Evolutionary conservation across 345 rosid genomes (phyloP), one percentile per base, ranked within the genome.

Genomic region (Syzygium aqueum): DNA sequence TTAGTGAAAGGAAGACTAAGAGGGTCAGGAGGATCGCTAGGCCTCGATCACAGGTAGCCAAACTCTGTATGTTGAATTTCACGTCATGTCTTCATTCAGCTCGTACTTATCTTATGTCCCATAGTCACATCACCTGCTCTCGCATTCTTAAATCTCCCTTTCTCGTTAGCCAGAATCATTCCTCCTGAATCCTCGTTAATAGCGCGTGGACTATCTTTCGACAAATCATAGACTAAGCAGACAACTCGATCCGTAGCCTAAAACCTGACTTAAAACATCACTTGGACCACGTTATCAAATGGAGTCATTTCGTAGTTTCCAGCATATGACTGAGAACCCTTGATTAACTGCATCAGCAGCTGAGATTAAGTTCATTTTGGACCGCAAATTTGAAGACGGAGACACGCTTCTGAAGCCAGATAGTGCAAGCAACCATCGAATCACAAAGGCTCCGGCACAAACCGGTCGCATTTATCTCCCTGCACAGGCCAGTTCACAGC

Each of bases 41-140:
- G 78, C 23, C 43, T 67, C 78, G 12, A 21, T 67, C 3, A 12
- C 12, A 6, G 46, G 40, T 7, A 16, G 37, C 37, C 73, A 63
- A 63, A n/a, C 21, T 61, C 14, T 14, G 19, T 8, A 30, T 30
- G 77, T 7, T 8, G 7, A 30, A 65, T 30, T 16, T 30, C 22
- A 65, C 77, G 19, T 30, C 37, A 2, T 5, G 22, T 65, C 77
- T 65, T 37, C 77, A 16, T 65, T 30, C 77, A 27, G 12, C 67
- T 59, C 0, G 0, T 14, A 27, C 13, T 59, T 27, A 0, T 59
- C 0, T 12, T 0, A 59, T 15, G 3, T 59, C 7, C n/a, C 16
- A 12, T 12, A 5, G 30, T 27, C 67, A 27, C 1, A 43, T 43
- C 46, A 43, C 46, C 46, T 43, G 17, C 67, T 59, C 16, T 27